Conservation (phyloP, 768 basidiomycete species). For the Rhodotorula graminis region DNA sequence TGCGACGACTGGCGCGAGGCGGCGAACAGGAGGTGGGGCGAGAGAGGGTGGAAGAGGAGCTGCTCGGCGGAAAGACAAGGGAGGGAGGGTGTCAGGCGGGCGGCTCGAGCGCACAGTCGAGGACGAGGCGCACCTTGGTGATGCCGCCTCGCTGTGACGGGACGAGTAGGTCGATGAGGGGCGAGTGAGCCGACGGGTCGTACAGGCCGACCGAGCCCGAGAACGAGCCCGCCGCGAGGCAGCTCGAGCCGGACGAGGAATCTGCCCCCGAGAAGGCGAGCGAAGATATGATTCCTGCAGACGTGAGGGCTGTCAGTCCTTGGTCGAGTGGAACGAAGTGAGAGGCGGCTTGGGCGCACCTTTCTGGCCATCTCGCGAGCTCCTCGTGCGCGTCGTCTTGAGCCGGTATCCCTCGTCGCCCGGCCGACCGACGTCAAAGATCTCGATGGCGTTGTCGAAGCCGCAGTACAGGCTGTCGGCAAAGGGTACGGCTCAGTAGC, state of each 20-base stretch:
- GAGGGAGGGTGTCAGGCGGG: too few relatives aligned
- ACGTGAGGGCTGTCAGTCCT: rapidly evolving
- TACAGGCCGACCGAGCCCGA: conserved; percentile 48
- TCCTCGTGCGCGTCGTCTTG: conserved; percentile 65
- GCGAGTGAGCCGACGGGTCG: conserved; percentile 55
- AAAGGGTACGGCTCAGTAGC: too few relatives aligned
- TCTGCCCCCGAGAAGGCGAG: conserved; percentile 66
- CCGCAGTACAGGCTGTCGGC: conserved; percentile 89
- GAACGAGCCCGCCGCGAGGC: conserved; percentile 77
- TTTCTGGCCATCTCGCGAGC: conserved; percentile 79
- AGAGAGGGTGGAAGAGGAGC: conserved; percentile 71
- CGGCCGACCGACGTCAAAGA: conserved; percentile 70
- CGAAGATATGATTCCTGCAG: conserved; percentile 74
- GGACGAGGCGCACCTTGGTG: conserved; percentile 15
- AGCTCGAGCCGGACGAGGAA: conserved; percentile 49
- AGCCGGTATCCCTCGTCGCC: conserved; percentile 65
- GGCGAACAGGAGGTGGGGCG: conserved; percentile 69
- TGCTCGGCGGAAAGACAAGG: conserved; percentile 44
- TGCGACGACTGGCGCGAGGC: conserved; percentile 63
- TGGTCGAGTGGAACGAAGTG: background rate
- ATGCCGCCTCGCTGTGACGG: conserved; percentile 54
- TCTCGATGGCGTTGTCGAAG: conserved; percentile 76
- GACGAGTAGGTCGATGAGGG: conserved; percentile 60
- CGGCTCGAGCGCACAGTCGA: background rate
- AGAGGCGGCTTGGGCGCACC: conserved; percentile 54